Conservation (phyloP, 75 land plant genomes). For the Selaginella moellendorffii region DNA sequence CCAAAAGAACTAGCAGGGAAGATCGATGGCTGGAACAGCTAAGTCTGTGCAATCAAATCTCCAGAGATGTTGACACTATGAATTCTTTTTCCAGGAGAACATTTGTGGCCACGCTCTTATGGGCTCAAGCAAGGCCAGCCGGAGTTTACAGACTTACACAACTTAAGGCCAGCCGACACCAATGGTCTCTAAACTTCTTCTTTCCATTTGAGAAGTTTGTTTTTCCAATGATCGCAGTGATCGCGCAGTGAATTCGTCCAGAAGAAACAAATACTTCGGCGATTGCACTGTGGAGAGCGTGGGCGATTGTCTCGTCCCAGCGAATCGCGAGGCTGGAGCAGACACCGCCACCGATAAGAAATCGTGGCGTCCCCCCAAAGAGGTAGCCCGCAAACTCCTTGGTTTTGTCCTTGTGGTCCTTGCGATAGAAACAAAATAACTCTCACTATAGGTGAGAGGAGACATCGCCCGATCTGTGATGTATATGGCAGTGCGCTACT, state of each 20-base stretch:
- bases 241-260: conserved; percentile 52
- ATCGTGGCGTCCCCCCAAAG: conserved; percentile 50
- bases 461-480: conserved; percentile 59
- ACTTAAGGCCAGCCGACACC: conserved; percentile 55
- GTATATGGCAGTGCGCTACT: conserved; percentile 66
- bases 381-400: too few relatives aligned
- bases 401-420: too few relatives aligned
- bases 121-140: conserved; percentile 35
- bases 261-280: conserved; percentile 62
- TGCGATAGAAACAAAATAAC: background rate
- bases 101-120: conserved; percentile 73
- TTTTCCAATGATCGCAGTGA: background rate
- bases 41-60: conserved; percentile 11
- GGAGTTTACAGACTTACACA: conserved; percentile 57
- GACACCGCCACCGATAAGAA: conserved; percentile 51
- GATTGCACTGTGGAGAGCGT: conserved; percentile 21
- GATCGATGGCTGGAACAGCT: conserved; percentile 62
- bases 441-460: conserved; percentile 41
- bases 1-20: conserved; percentile 43
- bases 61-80: background rate
- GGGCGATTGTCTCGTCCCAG: conserved; percentile 38
- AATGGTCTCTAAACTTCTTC: conserved; percentile 30
- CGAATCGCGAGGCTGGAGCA: conserved; percentile 46
- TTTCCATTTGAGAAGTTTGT: conserved; percentile 2
- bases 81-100: conserved; percentile 39